These are phyloP conservation scores for Circinella minor DNA, from an alignment of 371 early-diverging fungal genomes.

Conservation along the genomic window DNA sequence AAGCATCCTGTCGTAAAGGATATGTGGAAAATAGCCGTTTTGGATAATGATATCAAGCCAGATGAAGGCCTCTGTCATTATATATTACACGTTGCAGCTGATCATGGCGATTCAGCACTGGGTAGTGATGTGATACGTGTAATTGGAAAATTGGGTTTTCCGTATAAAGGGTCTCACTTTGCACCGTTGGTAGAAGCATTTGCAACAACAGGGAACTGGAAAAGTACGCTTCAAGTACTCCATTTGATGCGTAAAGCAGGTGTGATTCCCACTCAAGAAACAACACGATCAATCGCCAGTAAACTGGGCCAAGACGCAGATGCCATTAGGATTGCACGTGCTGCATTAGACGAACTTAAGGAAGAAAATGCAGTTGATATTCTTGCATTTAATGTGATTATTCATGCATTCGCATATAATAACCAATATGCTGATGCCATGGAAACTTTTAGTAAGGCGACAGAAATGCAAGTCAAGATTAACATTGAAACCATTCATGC, in stretches of 20 bases:
- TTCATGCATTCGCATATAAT: constrained; percentile 47
- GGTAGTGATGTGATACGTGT: constrained; percentile 57
- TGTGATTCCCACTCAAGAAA: constrained; percentile 38
- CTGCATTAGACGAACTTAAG: constrained; percentile 38
- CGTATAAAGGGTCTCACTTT: constrained; percentile 62
- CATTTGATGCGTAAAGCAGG: constrained; percentile 63
- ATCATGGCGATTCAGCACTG: constrained; percentile 52
- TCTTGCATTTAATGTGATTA: constrained; percentile 58
- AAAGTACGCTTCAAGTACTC: constrained; percentile 61
- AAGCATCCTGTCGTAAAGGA: constrained; percentile 50
- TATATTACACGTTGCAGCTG: constrained; percentile 65
- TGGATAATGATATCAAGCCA: constrained; percentile 34
- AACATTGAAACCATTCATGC: constrained; percentile 63
- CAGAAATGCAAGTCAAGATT: constrained; percentile 40
- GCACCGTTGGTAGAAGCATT: constrained; percentile 71
- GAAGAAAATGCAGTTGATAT: constrained; percentile 45
- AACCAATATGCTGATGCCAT: constrained; percentile 55
- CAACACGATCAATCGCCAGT: constrained; percentile 33
- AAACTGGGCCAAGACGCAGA: constrained; percentile 33
- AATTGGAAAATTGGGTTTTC: constrained; percentile 48
- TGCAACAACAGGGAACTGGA: constrained; percentile 52
- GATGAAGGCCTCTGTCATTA: constrained; percentile 68
- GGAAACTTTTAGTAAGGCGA: constrained; percentile 38
- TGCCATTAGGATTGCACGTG: constrained; percentile 44
- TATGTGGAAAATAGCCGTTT: constrained; percentile 52